Evolutionary conservation across 2,329 filamentous ascomycete species (phyloP), one percentile per base, ranked within the genome.

Genomic region (Trichoderma oligosporum): DNA sequence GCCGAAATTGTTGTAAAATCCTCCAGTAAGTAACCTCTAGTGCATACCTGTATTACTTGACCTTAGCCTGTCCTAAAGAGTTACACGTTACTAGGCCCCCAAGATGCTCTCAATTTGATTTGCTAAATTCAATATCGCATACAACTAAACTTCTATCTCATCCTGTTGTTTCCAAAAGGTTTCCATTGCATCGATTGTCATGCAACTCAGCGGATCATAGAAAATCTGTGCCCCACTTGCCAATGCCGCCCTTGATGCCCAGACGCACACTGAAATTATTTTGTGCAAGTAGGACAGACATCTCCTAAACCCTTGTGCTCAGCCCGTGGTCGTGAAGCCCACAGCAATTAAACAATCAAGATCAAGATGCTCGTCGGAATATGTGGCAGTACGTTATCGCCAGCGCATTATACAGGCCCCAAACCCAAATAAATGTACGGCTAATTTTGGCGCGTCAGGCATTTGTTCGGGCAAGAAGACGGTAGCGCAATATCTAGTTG

Each of bases 401-500:
- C 41, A 39, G 45, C 33, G 12, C 22, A 53, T 54, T 44, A 14
- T 22, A 56, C 9, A 14, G 33, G 47, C 24, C n/a, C 7, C 12
- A 1, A 16, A 53, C 18, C 46, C 4, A 16, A 20, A 35, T n/a
- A 42, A 14, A 24, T 18, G 6, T 16, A 29, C 7, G 22, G 22
- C 51, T 61, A 48, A 60, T 62, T 63, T 56, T 62, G 57, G 51
- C 20, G 18, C 39, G 11, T 22, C 67, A 94, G 92, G 89, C 67
- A 93, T 97, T 66, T 97, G 92, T 76, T 86, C 93, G 47, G 94
- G 94, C 67, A 97, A 97, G 76, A 86, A 85, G 69, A 90, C 91
- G 8, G 89, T 97, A 62, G 91, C 91, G 58, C 83, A 89, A 55
- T 97, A 96, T 70, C 83, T 99, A 7, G 83, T 92, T 62, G 82